Evolutionary conservation across 1,139 yeast genomes (phyloP).

Genomic region (Pichiaceae sp.): DNA sequence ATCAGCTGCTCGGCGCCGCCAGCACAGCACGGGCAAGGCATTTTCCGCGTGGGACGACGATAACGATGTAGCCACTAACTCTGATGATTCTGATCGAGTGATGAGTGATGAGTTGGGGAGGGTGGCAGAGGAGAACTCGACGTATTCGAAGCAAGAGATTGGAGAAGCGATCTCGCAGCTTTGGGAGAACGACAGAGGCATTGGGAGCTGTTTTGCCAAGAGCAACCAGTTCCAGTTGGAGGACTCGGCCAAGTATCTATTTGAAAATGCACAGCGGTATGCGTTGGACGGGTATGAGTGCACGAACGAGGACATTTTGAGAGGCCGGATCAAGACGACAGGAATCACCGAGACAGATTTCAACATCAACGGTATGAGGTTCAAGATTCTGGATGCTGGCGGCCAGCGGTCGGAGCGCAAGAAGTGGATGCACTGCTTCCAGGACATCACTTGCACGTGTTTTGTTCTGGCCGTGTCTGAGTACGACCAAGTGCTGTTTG

Average conservation of each 20-base stretch:
- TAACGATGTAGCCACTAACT: background rate
- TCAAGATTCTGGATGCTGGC: conserved; percentile 89
- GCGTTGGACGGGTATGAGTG: conserved; percentile 62
- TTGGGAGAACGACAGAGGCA: conserved; percentile 67
- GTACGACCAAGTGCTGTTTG: conserved; percentile 86
- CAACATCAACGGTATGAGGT: conserved; percentile 54
- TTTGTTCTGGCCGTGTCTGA: conserved; percentile 92
- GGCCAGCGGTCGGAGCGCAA: conserved; percentile 93
- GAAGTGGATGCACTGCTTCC: conserved; percentile 96
- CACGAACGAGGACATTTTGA: conserved; percentile 73
- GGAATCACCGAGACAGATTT: conserved; percentile 90
- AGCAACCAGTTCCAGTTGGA: conserved; percentile 79
- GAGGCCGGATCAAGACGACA: conserved; percentile 90
- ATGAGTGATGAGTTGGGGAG: background rate
- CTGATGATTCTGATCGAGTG: conserved; percentile 3
- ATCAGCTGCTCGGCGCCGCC: conserved; percentile 39
- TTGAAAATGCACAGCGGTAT: conserved; percentile 57
- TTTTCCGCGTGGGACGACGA: conserved; percentile 34
- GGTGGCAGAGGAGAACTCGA: background rate
- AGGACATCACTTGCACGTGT: conserved; percentile 79
- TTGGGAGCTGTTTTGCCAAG: conserved; percentile 48
- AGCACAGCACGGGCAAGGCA: conserved; percentile 49
- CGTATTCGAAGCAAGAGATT: conserved; percentile 32
- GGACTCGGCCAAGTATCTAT: conserved; percentile 70
- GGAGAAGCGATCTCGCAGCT: conserved; percentile 60